phyloP scores from a whole-genome alignment of 2,329 filamentous ascomycete genomes.

The Huntiella abstrusa region DNA sequence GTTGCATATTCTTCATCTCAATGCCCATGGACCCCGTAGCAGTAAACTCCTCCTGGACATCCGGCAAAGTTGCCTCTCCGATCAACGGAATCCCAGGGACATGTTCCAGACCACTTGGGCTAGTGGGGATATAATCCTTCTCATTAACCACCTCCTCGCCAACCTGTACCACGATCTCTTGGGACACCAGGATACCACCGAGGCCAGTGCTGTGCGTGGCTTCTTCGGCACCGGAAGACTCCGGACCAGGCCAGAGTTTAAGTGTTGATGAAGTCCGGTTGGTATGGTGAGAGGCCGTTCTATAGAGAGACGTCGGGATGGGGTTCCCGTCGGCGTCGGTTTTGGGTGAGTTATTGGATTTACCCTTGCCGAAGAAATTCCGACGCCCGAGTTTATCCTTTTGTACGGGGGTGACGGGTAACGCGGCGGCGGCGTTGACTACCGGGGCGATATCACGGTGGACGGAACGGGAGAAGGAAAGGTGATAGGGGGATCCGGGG shows the following conservation, averaged over 20 bases:
- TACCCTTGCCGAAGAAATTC: neutral
- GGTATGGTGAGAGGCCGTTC: constrained; percentile 14
- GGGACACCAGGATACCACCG: constrained; percentile 43
- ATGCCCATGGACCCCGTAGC: constrained; percentile 4
- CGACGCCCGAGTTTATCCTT: neutral
- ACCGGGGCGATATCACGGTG: constrained; percentile 41
- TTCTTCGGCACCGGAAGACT: constrained; percentile 9
- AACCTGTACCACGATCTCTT: constrained; percentile 34
- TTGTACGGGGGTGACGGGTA: constrained; percentile 7
- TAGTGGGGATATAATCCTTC: neutral
- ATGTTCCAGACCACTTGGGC: neutral
- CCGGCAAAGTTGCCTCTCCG: constrained; percentile 6
- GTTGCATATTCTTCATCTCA: constrained; percentile 12
- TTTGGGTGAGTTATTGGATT: neutral
- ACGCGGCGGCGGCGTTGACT: constrained; percentile 16
- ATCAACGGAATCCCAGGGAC: constrained; percentile 5
- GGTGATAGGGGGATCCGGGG: constrained; percentile 32
- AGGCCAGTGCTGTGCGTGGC: constrained; percentile 15
- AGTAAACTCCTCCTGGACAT: neutral
- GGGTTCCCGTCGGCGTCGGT: constrained; percentile 15
- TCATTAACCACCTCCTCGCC: constrained; percentile 18
- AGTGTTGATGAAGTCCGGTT: constrained; percentile 18
- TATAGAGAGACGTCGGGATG: constrained; percentile 13
- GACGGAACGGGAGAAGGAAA: constrained; percentile 39
- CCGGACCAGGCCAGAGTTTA: constrained; percentile 17